Base-by-base conservation (phyloP, 345 rosid genomes). In the Arabis alpina region DNA sequence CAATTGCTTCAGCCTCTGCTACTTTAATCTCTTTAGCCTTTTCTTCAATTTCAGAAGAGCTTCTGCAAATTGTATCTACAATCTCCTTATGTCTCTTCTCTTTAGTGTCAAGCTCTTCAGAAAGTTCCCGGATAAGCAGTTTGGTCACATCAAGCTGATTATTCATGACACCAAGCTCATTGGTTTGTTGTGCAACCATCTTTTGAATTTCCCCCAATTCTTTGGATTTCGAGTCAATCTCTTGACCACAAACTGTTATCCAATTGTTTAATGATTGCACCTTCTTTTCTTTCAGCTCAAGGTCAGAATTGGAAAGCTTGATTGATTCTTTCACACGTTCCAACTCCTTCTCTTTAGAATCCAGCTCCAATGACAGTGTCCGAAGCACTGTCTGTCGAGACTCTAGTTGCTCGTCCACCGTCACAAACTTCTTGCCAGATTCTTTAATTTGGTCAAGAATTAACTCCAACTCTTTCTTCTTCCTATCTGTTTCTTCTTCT, bases 41-140 rank as follows among this genome's bases (percentile, higher is more conserved):
- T 13, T 32, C 63, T 54, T 54, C 45, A 44, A 67, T 13, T 57
- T 68, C 65, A 47, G 49, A 68, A 9, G 49, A 47, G 40, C 56
- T 69, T 69, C 43, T 58, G 48, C 56, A 10, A 25, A 69, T 69
- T 10, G 16, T 12, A 65, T 69, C 65, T 37, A 39, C 24, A 5
- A 69, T 48, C 16, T 69, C 65, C 27, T 47, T 45, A 6, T 25
- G 57, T 10, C 5, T 69, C 57, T 69, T 39, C 57, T 45, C 73
- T 58, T 69, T 58, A 6, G 49, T 10, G 28, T 10, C 57, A 47
- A 69, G 48, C 48, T 56, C 56, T 68, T 45, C 14, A 24, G 48
- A 56, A 3, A 12, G 48, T 56, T 23, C 48, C 34, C 57, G 39
- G 39, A 68, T 23, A 0, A 24, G 10, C 56, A 45, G 39, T 48